Conservation (phyloP, 2,329 filamentous ascomycete genomes). For the Cordyceps tenuipes region DNA sequence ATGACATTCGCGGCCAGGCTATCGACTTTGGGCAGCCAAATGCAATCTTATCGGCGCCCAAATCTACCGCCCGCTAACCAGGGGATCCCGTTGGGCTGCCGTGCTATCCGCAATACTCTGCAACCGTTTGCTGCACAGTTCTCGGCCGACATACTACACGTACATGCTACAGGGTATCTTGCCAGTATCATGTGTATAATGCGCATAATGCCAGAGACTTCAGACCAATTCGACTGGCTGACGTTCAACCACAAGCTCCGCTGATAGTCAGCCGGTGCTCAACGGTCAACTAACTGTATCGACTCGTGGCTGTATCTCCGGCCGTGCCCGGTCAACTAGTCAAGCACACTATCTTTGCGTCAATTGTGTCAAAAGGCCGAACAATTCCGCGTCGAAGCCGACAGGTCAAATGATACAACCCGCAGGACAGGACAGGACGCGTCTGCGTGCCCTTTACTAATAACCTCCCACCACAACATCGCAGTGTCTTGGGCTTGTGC, state of each 20-base stretch:
- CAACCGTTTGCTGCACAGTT: neutral
- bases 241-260: neutral
- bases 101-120: neutral
- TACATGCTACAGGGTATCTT: too few species aligned
- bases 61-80: neutral
- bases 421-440: neutral
- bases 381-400: neutral
- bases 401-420: neutral
- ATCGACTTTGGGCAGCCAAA: slow-evolving; percentile 1
- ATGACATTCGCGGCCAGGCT: neutral
- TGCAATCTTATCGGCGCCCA: slow-evolving; percentile 3
- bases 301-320: neutral
- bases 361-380: too few species aligned
- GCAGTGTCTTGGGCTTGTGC: neutral
- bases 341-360: neutral
- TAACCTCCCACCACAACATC: neutral
- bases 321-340: neutral
- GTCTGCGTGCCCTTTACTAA: too few species aligned
- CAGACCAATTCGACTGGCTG: neutral
- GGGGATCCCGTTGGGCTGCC: neutral
- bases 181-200: too few species aligned
- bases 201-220: neutral
- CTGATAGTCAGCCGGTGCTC: too few species aligned
- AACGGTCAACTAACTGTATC: too few species aligned
- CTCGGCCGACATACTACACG: neutral